A percentile compares a stretch with the other conserved stretches of the same genome.
phyloP scores from a whole-genome alignment of 345 rosid genomes.

The Moricandia arvensis region DNA sequence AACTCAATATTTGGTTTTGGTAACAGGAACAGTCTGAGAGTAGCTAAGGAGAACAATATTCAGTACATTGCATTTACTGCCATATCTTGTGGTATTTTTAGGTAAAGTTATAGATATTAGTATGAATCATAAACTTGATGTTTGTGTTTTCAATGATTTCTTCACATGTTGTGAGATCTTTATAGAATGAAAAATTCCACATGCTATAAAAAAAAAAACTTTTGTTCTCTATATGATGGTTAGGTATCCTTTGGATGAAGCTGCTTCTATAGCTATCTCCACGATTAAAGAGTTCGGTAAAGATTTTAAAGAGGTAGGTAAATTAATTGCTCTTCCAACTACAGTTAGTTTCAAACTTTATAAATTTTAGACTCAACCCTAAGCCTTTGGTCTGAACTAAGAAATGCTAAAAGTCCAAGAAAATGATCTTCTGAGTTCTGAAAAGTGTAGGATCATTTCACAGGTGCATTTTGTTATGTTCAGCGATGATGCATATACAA shows the following conservation, averaged over 20 bases:
- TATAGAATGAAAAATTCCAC: background rate
- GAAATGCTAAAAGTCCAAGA: background rate
- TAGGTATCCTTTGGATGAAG: conserved; percentile 83
- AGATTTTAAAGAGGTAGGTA: conserved; percentile 71
- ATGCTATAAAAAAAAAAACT: background rate
- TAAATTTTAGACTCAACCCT: background rate
- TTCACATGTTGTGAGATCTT: background rate
- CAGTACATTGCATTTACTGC: conserved; percentile 77
- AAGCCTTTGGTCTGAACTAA: background rate
- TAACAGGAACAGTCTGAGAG: conserved; percentile 61
- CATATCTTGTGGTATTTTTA: conserved; percentile 69
- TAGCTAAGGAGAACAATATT: conserved; percentile 65
- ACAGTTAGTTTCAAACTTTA: background rate
- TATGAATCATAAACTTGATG: background rate
- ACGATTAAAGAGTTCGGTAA: conserved; percentile 56
- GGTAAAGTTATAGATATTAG: conserved; percentile 42
- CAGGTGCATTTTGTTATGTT: conserved; percentile 79
- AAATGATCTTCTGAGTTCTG: background rate
- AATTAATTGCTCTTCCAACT: conserved; percentile 14
- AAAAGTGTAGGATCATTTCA: background rate
- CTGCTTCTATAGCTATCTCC: conserved; percentile 72
- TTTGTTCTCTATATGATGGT: background rate
- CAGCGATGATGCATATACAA: conserved; percentile 47
- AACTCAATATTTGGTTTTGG: background rate
- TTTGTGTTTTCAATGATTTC: background rate